These are phyloP conservation scores for Nelumbo lutea DNA, from an alignment of 164 flowering plant genomes.

Conservation along the genomic window DNA sequence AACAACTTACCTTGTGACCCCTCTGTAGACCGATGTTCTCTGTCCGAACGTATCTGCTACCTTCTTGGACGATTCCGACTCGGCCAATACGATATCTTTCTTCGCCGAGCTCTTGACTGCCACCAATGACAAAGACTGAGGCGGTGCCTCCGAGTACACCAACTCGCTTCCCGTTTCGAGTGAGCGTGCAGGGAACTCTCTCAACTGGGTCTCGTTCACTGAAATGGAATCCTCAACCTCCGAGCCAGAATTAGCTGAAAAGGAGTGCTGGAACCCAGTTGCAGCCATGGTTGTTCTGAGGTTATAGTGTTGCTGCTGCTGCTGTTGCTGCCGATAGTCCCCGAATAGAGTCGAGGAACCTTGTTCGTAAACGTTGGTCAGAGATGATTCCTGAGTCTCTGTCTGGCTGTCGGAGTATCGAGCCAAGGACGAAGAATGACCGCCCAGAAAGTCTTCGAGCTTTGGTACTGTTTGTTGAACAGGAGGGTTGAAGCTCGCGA, in stretches of 20 bases:
- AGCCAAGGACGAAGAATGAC: conserved; percentile 40
- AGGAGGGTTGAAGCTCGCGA: conserved; percentile 22
- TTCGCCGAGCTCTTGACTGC: conserved; percentile 23
- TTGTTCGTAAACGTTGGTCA: conserved; percentile 60
- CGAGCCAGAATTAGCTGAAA: conserved; percentile 68
- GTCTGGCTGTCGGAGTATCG: conserved; percentile 42
- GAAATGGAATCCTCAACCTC: conserved; percentile 74
- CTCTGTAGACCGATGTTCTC: too few species aligned
- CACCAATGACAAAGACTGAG: conserved; percentile 41
- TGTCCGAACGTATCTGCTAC: conserved; percentile 29
- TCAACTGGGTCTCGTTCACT: conserved; percentile 27
- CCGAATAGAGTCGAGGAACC: conserved; percentile 21
- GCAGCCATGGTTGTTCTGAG: conserved; percentile 31
- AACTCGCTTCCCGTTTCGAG: conserved; percentile 51
- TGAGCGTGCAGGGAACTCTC: conserved; percentile 29
- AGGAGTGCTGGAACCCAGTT: conserved; percentile 39
- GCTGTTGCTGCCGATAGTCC: conserved; percentile 31
- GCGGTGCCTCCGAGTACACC: conserved; percentile 25
- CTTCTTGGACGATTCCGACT: conserved; percentile 46
- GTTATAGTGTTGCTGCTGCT: background rate
- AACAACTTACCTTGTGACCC: conserved; percentile 59
- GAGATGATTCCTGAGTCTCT: conserved; percentile 68
- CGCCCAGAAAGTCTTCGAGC: conserved; percentile 63
- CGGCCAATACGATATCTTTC: conserved; percentile 36
- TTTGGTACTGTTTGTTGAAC: conserved; percentile 45